phyloP scores from a whole-genome alignment of 225 moss, liverwort and hornwort species.

The Physcomitrium patens region DNA sequence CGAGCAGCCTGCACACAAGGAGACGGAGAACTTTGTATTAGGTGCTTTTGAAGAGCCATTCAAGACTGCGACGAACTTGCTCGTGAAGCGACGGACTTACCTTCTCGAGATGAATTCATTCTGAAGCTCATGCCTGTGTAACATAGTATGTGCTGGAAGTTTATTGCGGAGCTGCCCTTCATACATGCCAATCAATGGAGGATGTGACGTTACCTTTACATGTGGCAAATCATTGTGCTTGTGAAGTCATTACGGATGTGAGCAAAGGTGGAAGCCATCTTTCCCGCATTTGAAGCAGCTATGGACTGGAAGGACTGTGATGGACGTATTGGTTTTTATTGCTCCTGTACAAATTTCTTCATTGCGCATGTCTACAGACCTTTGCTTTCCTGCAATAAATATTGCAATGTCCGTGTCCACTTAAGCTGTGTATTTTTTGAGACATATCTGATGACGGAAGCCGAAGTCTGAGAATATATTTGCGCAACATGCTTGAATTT shows the following conservation, averaged over 20 bases:
- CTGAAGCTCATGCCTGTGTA: constrained; percentile 43
- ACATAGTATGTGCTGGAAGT: constrained; percentile 39
- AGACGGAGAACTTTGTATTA: constrained; percentile 60
- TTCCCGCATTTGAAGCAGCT: constrained; percentile 41
- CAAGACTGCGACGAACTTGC: constrained; percentile 68
- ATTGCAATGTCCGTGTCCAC: constrained; percentile 40
- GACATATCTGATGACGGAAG: constrained; percentile 33
- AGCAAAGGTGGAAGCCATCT: constrained; percentile 26
- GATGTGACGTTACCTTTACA: constrained; percentile 22
- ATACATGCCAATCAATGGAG: constrained; percentile 28
- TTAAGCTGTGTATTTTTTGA: constrained; percentile 25
- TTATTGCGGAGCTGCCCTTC: constrained; percentile 24
- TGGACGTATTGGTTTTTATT: constrained; percentile 26
- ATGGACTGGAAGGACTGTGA: constrained; percentile 36
- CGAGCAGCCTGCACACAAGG: constrained; percentile 71
- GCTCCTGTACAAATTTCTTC: constrained; percentile 49
- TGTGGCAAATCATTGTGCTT: constrained; percentile 24
- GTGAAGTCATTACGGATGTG: constrained; percentile 33
- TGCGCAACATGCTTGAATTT: constrained; percentile 20
- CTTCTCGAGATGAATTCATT: constrained; percentile 92
- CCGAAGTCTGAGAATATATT: constrained; percentile 26
- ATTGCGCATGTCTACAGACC: constrained; percentile 28
- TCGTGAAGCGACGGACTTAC: constrained; percentile 78
- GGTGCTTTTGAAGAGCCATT: constrained; percentile 87
- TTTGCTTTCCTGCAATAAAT: constrained; percentile 42